These are phyloP conservation scores for Arabidopsis thaliana DNA, from an alignment of 345 rosid species.

Conservation along the genomic window DNA sequence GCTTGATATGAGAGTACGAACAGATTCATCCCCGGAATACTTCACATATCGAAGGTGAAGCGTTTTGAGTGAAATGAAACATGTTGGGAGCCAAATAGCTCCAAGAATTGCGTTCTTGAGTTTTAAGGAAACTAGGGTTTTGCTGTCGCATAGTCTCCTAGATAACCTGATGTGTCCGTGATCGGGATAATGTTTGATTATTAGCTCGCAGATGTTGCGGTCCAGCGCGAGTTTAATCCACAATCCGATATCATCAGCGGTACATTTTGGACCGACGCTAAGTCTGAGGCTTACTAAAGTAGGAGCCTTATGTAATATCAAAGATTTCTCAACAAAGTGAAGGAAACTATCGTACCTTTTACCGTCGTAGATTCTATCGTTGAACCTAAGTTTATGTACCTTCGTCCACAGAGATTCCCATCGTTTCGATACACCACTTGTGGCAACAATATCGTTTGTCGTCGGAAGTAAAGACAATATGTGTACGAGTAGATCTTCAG, in stretches of 20 bases:
- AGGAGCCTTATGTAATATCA: constrained; percentile 11
- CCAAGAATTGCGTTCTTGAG: not conserved
- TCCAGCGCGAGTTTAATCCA: constrained; percentile 1
- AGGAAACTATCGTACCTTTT: not conserved
- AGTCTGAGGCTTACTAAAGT: not conserved
- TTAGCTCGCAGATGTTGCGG: not conserved
- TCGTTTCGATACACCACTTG: constrained; percentile 11
- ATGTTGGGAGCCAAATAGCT: not conserved
- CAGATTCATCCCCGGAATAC: constrained; percentile 12
- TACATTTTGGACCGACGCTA: not conserved
- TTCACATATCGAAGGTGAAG: constrained; percentile 10
- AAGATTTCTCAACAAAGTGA: constrained; percentile 4
- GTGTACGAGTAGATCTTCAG: not conserved
- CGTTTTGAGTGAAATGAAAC: constrained; percentile 25
- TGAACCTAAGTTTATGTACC: constrained; percentile 4
- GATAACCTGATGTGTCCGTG: not conserved
- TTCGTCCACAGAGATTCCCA: not conserved
- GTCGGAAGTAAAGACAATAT: not conserved
- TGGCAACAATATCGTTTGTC: not conserved
- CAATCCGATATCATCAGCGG: not conserved
- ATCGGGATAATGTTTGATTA: not conserved
- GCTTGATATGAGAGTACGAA: not conserved
- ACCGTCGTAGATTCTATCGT: not conserved
- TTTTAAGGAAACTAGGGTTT: constrained; percentile 9
- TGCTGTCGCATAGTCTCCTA: not conserved